phyloP scores from a whole-genome alignment of 164 flowering plant genomes.

The Nymphaea colorata region DNA sequence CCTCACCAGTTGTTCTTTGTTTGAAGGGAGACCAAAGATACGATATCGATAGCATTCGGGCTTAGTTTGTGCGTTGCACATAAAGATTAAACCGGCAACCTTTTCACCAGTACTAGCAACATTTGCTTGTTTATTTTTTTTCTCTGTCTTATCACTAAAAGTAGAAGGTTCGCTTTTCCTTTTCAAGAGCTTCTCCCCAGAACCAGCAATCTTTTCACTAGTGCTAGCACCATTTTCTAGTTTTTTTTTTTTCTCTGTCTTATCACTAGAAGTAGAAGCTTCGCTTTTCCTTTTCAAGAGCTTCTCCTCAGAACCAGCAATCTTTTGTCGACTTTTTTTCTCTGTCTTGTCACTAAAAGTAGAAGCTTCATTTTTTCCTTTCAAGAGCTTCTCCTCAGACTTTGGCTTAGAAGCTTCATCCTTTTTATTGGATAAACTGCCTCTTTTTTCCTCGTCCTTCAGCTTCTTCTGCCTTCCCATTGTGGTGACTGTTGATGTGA shows the following conservation, averaged over 20 bases:
- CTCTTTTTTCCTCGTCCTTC: not conserved
- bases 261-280: not conserved
- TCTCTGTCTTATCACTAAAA: too few relatives aligned
- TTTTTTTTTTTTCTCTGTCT: not conserved
- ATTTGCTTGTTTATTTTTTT: not conserved
- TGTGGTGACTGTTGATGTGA: not conserved
- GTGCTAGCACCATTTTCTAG: not conserved
- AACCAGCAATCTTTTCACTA: too few relatives aligned
- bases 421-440: not conserved
- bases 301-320: too few relatives aligned
- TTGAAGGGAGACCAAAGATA: constrained; percentile 10
- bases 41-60: constrained; percentile 9
- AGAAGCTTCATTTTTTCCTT: not conserved
- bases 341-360: too few relatives aligned
- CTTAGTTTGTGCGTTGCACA: constrained; percentile 10
- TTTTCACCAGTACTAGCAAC: too few relatives aligned
- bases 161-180: too few relatives aligned
- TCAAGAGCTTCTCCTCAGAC: not conserved
- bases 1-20: constrained; percentile 5
- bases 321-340: too few relatives aligned
- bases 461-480: not conserved
- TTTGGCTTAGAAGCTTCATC: not conserved
- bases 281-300: too few relatives aligned
- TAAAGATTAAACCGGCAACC: constrained; percentile 11
- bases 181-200: too few relatives aligned